Evolutionary conservation across 495 filamentous ascomycete genomes (phyloP), one percentile per base, ranked within the genome.

Genomic region (Aspergillus egyptiacus): DNA sequence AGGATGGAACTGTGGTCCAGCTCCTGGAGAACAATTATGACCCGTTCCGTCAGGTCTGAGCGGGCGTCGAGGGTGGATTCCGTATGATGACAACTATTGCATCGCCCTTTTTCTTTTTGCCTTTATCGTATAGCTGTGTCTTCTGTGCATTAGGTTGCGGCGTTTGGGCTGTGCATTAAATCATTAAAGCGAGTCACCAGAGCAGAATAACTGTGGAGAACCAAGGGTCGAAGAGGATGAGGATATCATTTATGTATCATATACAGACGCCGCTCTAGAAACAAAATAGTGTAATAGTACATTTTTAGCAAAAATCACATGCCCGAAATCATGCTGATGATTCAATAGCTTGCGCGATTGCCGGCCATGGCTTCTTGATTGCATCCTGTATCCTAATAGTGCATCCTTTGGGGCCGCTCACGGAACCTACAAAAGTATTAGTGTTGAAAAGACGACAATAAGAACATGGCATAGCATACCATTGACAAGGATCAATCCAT

Each of bases 381-480:
- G 91, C 88, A 72, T 97, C 91, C 60, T 93, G 85, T 45, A 97
- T 77, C 69, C 82, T 81, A 42, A 97, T 88, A 35, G 84, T 65
- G 48, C 82, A 83, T 35, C 87, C 86, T 66, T 89, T 90, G 35
- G 90, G 91, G 11, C 91, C 91, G 22, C 84, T 83, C 43, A 97
- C 81, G 55, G 77, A 74, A 47, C 90, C 82, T 85, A 60, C 32
- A 51, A 9, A 38, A 50, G n/a, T 33, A 48, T 42, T 25, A 47
- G 46, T 14, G 11, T 37, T 13, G 11, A 28, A 14, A 27, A 20
- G 9, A 0, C n/a, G 40, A 33, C 23, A 23, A 24, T 15, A 25
- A 17, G 40, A 6, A 50, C 6, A 5, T 20, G 8, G 48, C 6
- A 5, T 20, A 18, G 46, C 70, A 53, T 74, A 83, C 84, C 93